These are phyloP conservation scores for Chrysoporthe austroafricana DNA, from an alignment of 2,329 filamentous ascomycete species.

Conservation along the genomic window DNA sequence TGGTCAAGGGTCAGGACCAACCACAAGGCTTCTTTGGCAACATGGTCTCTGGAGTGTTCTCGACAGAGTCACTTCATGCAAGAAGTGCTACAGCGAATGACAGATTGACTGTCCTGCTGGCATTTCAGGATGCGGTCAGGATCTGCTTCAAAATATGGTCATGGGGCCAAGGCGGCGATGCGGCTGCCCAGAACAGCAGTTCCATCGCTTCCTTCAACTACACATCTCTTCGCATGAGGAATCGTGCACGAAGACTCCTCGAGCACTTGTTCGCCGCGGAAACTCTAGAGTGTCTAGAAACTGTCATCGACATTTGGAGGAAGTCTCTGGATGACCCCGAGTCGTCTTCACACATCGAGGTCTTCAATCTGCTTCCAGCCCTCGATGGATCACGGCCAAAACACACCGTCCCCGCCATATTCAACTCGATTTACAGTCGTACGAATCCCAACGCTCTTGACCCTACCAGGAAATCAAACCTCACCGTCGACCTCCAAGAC, in stretches of 20 bases:
- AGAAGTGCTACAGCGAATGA: conserved; percentile 89
- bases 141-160: conserved; percentile 95
- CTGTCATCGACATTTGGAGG: conserved; percentile 84
- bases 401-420: conserved; percentile 89
- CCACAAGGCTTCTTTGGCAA: conserved; percentile 89
- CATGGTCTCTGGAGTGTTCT: conserved; percentile 90
- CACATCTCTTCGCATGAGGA: conserved; percentile 88
- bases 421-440: conserved; percentile 94
- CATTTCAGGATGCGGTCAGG: conserved; percentile 92
- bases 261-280: conserved; percentile 94
- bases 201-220: conserved; percentile 86
- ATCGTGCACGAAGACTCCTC: conserved; percentile 81
- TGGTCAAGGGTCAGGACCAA: conserved; percentile 78
- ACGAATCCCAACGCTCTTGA: conserved; percentile 85
- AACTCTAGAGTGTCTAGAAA: conserved; percentile 91
- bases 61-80: conserved; percentile 75
- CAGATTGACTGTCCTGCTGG: conserved; percentile 88
- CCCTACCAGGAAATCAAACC: conserved; percentile 77
- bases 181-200: conserved; percentile 61
- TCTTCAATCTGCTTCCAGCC: conserved; percentile 87
- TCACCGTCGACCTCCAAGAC: conserved; percentile 84
- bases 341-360: conserved; percentile 59
- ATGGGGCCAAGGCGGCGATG: conserved; percentile 74
- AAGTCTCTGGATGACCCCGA: conserved; percentile 50
- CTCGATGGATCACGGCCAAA: conserved; percentile 89